Conservation (phyloP, 2,329 filamentous ascomycete species). For the Pestalotiopsis fici region DNA sequence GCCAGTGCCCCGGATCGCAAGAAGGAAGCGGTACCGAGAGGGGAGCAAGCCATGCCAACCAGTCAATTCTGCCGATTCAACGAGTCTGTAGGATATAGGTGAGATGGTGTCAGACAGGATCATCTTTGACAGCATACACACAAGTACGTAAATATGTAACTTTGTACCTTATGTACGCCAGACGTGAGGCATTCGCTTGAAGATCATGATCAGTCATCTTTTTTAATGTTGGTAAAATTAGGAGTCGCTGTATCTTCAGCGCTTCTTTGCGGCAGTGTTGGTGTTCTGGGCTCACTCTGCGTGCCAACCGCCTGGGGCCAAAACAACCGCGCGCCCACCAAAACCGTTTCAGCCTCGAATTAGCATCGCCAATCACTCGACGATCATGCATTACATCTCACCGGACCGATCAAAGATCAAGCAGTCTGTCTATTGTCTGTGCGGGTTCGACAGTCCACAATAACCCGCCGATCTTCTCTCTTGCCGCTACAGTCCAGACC, state of each 20-base stretch:
- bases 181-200: background rate
- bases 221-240: background rate
- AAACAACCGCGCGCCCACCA: conserved; percentile 9
- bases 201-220: background rate
- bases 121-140: background rate
- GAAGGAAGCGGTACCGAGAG: background rate
- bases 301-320: background rate
- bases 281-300: background rate
- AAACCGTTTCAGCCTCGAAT: conserved; percentile 25
- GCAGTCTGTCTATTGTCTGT: background rate
- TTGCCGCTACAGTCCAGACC: background rate
- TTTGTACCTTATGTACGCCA: background rate
- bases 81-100: too few species aligned
- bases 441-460: background rate
- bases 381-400: conserved; percentile 21
- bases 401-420: background rate
- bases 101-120: background rate
- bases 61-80: background rate
- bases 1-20: background rate
- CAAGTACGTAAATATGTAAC: background rate
- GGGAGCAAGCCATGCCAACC: background rate
- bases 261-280: background rate
- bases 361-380: conserved; percentile 15
- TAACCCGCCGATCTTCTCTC: background rate
- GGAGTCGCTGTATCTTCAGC: background rate